Base-by-base conservation (phyloP, 371 early-diverging fungal species). In the Vairimorpha necatrix region DNA sequence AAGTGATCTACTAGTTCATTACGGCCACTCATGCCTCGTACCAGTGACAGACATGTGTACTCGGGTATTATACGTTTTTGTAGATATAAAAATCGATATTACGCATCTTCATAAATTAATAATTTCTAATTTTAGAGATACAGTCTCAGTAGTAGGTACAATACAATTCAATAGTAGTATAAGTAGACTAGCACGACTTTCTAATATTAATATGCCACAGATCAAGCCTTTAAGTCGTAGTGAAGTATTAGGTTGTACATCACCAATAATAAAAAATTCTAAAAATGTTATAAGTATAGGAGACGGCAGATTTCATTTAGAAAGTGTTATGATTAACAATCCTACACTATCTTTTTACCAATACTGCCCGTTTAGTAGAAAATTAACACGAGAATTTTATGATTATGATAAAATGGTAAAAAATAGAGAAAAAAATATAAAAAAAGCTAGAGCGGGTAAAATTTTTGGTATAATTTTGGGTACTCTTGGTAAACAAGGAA, bases 241-340 rank as follows among this genome's bases (percentile, higher is more conserved):
- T 14, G 99, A 99, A 85, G 89, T 99, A 14, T 85, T 99, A n/a
- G 99, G 99, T 0, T 99, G 99, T 82, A 99, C 99, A 0, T 90
- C 95, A 0, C 98, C 99, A 20, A 89, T 87, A 58, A 83, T 98
- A 6, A n/a, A n/a, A n/a, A 88, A 88, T 86, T 28, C 90, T 89
- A 84, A 74, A 3, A 58, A 33, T 6, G 67, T 78, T 28, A 47
- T 83, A 20, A 84, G 79, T 72, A 86, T 99, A 65, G 96, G 95
- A 46, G 99, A 99, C 80, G 99, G 99, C 9, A 88, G 98, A 46
- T 99, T 99, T 83, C 99, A 99, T 87, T 87, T 99, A 38, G 99
- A 99, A 82, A 91, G 95, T 32, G 93, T 95, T 76, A 95, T 99
- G 95, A 96, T 99, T 60, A 90, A 92, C 61, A 99, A 99, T 83